Evolutionary conservation across 805 yeast species (phyloP).

Genomic region (Metschnikowia chrysomelidarum): DNA sequence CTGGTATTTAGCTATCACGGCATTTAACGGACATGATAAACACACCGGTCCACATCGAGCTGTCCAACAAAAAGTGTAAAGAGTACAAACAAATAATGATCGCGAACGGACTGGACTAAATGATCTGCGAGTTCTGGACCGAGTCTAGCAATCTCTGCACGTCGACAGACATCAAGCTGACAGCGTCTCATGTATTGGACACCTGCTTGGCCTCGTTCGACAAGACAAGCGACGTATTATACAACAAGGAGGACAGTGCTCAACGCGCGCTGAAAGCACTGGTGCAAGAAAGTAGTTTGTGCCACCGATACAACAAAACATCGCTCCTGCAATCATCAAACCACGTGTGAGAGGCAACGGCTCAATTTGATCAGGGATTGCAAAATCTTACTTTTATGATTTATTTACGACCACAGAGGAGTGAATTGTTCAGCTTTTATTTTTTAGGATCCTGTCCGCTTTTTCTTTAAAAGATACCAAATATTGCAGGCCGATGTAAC

Average conservation of each 20-base stretch:
- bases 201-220: conserved; percentile 70
- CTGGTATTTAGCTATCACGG: conserved; percentile 62
- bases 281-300: conserved; percentile 78
- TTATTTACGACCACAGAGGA: no score
- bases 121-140: conserved; percentile 70
- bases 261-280: conserved; percentile 71
- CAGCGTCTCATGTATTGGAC: conserved; percentile 88
- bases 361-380: no score
- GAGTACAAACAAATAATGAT: conserved; percentile 71
- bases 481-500: no score
- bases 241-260: conserved; percentile 68
- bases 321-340: conserved; percentile 66
- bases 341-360: conserved; percentile 69
- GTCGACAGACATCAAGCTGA: conserved; percentile 92
- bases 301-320: conserved; percentile 72
- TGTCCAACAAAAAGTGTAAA: conserved; percentile 70
- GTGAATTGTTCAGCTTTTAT: no score
- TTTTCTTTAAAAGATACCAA: no score
- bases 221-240: conserved; percentile 63
- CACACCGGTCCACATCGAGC: conserved; percentile 97
- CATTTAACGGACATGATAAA: conserved; percentile 77
- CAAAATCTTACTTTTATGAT: no score
- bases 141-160: conserved; percentile 84
- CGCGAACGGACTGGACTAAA: conserved; percentile 95
- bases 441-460: no score